phyloP scores from a whole-genome alignment of 768 basidiomycete genomes.

The Leccinum boreale region DNA sequence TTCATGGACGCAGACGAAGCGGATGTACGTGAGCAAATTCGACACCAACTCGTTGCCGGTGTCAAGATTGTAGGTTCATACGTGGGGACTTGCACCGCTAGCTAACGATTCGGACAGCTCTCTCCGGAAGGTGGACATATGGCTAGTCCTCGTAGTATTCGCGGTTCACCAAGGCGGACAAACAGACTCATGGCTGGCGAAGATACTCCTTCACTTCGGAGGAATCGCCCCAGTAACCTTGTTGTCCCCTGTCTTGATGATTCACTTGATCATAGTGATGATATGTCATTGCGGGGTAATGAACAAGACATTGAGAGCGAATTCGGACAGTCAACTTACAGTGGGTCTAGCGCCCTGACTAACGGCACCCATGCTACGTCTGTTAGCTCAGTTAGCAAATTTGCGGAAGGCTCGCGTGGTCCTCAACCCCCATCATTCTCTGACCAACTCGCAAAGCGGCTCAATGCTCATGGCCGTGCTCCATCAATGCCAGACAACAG shows the following conservation, averaged over 20 bases:
- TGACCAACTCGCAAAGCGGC: conserved; percentile 60
- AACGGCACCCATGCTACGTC: conserved; percentile 59
- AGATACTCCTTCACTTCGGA: conserved; percentile 39
- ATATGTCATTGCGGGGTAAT: conserved; percentile 43
- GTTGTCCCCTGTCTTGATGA: conserved; percentile 45
- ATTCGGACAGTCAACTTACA: conserved; percentile 46
- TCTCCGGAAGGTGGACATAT: conserved; percentile 56
- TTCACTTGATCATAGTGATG: conserved; percentile 40
- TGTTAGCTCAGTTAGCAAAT: conserved; percentile 44
- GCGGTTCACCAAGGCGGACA: conserved; percentile 62
- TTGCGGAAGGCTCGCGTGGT: conserved; percentile 33
- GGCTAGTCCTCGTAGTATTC: conserved; percentile 65
- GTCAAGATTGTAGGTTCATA: conserved; percentile 56
- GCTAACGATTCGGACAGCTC: conserved; percentile 44
- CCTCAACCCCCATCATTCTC: conserved; percentile 48
- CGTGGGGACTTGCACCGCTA: neutral
- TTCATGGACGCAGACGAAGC: conserved; percentile 90
- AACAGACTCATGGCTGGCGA: conserved; percentile 34
- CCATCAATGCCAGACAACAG: conserved; percentile 38
- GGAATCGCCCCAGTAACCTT: conserved; percentile 40
- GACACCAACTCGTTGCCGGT: conserved; percentile 76
- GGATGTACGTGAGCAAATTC: conserved; percentile 81
- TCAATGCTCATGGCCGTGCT: conserved; percentile 47
- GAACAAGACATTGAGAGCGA: conserved; percentile 57
- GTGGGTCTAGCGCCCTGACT: conserved; percentile 33